Evolutionary conservation across 768 basidiomycete species (phyloP), one percentile per base, ranked within the genome.

Genomic region (Russula vinacea): DNA sequence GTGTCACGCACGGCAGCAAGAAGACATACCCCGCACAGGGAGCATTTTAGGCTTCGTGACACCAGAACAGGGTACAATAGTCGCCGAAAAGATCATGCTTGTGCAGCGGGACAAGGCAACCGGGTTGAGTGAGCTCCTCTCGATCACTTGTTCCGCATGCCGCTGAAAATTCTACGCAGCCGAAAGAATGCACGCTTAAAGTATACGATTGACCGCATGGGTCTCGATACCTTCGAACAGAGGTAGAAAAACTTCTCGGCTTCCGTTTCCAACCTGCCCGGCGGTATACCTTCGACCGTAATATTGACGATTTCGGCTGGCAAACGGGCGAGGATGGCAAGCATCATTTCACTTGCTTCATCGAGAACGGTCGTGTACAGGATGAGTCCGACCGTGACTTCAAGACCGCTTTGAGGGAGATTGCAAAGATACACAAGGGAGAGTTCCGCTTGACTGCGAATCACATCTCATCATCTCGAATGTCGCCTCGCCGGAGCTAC

Each of bases 1-100:
- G 97, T 75, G 97, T 98, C 50, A 98, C 97, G 1, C 96, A 98
- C 70, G 94, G 94, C 39, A 96, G 93, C 82, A 98, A 98, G 81
- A 95, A 97, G 80, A 99, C 97, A 0, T 98, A 98, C 74, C 97
- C 97, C 88, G 97, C 58, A 75, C 87, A 51, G 94, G 85, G 33
- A 88, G 88, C 70, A 77, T 97, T 53, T 84, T 99, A 66, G 97
- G 97, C 56, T 99, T 98, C 81, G 94, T 93, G 71, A 91, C 89
- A 1, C 78, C 84, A 6, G 92, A 94, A 58, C 88, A 98, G 72
- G 94, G 91, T 58, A 82, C 83, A 70, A 78, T 83, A 63, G 88
- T 96, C 5, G 94, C 94, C 10, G 95, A 99, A 79, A 89, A 90
- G 73, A 83, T 99, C 71, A 89, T 99, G 88, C 76, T 97, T 53